A percentile compares a stretch with the other conserved stretches of the same genome.
phyloP scores from a whole-genome alignment of 768 basidiomycete species.

The Naematelia encephala region DNA sequence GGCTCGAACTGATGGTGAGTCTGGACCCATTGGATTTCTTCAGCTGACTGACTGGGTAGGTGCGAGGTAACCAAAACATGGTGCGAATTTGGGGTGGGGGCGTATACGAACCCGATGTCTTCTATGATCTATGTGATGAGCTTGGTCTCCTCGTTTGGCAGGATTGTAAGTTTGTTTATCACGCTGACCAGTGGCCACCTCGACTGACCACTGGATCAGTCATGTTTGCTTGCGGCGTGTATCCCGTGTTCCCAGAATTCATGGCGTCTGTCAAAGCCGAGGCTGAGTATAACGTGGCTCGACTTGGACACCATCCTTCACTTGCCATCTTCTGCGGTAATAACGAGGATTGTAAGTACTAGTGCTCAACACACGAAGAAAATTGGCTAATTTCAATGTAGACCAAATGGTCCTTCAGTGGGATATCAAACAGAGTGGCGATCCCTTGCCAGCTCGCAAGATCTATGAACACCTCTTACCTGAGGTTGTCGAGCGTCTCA shows the following conservation, averaged over 20 bases:
- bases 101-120: slow-evolving; percentile 62
- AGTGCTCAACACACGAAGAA: slow-evolving; percentile 55
- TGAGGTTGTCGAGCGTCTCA: slow-evolving; percentile 58
- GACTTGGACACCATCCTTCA: slow-evolving; percentile 81
- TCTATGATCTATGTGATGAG: slow-evolving; percentile 70
- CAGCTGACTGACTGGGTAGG: no score
- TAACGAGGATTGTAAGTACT: slow-evolving; percentile 83
- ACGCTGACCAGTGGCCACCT: slow-evolving; percentile 8
- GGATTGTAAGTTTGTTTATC: slow-evolving; percentile 96
- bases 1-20: slow-evolving; percentile 74
- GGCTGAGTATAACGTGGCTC: slow-evolving; percentile 76
- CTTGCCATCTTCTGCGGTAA: slow-evolving; percentile 76
- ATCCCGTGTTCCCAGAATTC: slow-evolving; percentile 68
- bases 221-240: slow-evolving; percentile 54
- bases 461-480: slow-evolving; percentile 88
- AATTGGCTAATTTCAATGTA: background rate
- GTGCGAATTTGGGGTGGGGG: slow-evolving; percentile 93
- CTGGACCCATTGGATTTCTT: background rate
- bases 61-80: slow-evolving; percentile 90
- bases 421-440: slow-evolving; percentile 15
- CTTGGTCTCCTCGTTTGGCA: slow-evolving; percentile 80
- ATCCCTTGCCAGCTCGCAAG: slow-evolving; percentile 56
- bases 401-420: slow-evolving; percentile 18
- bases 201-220: slow-evolving; percentile 53
- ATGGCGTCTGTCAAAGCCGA: slow-evolving; percentile 69